Percentiles rank a stretch among this genome's conserved stretches.
These are phyloP conservation scores for Erigeron philadelphicus DNA, from an alignment of 140 eudicot species.

Conservation along the genomic window DNA sequence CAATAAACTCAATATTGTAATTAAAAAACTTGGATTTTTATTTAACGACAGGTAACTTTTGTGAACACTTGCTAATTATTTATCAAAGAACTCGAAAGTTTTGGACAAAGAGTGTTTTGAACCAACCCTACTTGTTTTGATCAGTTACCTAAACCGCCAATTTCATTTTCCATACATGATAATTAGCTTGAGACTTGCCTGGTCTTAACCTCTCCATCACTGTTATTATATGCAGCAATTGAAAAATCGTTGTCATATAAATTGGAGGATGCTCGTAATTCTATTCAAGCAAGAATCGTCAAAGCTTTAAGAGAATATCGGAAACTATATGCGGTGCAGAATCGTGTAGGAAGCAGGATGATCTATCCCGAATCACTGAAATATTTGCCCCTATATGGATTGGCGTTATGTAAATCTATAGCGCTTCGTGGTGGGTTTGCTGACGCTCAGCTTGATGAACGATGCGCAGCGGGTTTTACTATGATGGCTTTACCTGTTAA, in stretches of 20 bases:
- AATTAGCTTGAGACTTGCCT: neutral
- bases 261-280: constrained; percentile 79
- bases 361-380: constrained; percentile 90
- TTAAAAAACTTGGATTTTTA: too few species aligned
- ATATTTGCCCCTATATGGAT: constrained; percentile 70
- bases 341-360: constrained; percentile 80
- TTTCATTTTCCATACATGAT: neutral
- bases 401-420: constrained; percentile 67
- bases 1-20: neutral
- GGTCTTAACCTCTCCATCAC: constrained; percentile 7
- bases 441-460: constrained; percentile 86
- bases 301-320: constrained; percentile 90
- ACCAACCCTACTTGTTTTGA: neutral
- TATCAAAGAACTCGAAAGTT: neutral
- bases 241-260: constrained; percentile 81
- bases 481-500: constrained; percentile 97
- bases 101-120: neutral
- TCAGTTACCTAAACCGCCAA: neutral
- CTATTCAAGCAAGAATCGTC: constrained; percentile 61
- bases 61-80: neutral
- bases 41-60: too few species aligned
- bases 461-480: constrained; percentile 95
- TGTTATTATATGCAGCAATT: constrained; percentile 53
- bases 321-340: constrained; percentile 80
- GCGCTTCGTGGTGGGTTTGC: constrained; percentile 92